phyloP scores from a whole-genome alignment of 495 filamentous ascomycete species.

The Penicillium robsamsonii region DNA sequence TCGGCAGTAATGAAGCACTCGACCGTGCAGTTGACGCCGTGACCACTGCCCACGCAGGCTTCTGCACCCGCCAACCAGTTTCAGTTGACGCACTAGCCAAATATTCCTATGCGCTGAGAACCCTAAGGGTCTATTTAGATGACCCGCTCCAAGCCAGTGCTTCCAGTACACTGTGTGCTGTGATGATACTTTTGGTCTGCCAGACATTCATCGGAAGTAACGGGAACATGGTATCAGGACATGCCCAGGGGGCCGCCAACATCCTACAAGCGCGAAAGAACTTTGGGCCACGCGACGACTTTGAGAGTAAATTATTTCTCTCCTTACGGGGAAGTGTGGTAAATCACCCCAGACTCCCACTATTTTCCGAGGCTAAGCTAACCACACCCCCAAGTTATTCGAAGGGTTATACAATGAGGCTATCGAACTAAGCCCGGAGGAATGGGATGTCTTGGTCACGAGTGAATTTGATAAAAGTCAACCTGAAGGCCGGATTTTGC shows the following conservation, averaged over 20 bases:
- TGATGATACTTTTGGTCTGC: slow-evolving; percentile 43
- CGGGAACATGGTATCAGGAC: slow-evolving; percentile 26
- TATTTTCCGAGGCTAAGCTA: neutral
- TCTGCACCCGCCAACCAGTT: slow-evolving; percentile 19
- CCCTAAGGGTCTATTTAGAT: slow-evolving; percentile 37
- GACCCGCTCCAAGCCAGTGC: slow-evolving; percentile 35
- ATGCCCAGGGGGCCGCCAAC: slow-evolving; percentile 40
- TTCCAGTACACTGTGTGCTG: slow-evolving; percentile 44
- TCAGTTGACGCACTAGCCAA: slow-evolving; percentile 31
- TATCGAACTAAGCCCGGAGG: slow-evolving; percentile 33
- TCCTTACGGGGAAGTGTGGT: slow-evolving; percentile 43
- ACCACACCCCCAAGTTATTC: slow-evolving; percentile 31
- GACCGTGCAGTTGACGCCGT: slow-evolving; percentile 41
- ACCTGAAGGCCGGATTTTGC: slow-evolving; percentile 34
- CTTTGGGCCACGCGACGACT: slow-evolving; percentile 32
- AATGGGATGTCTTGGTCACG: slow-evolving; percentile 38
- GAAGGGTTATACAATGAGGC: slow-evolving; percentile 40
- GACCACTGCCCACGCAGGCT: slow-evolving; percentile 31
- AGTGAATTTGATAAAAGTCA: slow-evolving; percentile 26
- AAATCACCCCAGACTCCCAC: slow-evolving; percentile 3
- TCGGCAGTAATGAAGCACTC: slow-evolving; percentile 44
- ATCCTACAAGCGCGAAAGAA: slow-evolving; percentile 40
- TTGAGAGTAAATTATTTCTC: slow-evolving; percentile 39
- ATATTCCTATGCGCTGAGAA: slow-evolving; percentile 37
- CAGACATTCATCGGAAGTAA: slow-evolving; percentile 30